These are phyloP conservation scores for Monilinia fructigena DNA, from an alignment of 2,329 filamentous ascomycete genomes.

Conservation along the genomic window DNA sequence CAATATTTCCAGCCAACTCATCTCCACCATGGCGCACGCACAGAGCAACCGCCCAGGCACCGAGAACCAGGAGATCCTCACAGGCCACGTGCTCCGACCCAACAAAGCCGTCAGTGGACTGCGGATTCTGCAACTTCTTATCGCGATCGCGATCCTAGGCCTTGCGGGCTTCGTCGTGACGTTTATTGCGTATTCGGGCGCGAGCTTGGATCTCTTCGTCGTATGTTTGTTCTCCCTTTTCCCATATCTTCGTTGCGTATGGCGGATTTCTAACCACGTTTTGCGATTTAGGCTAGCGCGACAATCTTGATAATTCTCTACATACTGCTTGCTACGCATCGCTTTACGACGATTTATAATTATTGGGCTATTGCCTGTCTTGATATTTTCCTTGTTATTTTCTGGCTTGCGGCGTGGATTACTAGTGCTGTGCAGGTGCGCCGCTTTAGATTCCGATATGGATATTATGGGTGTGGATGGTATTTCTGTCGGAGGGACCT, in stretches of 20 bases:
- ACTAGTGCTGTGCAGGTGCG: slow-evolving; percentile 5
- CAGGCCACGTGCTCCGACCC: background rate
- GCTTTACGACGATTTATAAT: slow-evolving; percentile 15
- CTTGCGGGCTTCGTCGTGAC: slow-evolving; percentile 20
- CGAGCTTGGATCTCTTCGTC: slow-evolving; percentile 12
- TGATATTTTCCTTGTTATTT: slow-evolving; percentile 9
- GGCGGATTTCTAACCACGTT: background rate
- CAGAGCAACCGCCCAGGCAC: background rate
- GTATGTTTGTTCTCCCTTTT: background rate
- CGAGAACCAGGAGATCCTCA: background rate
- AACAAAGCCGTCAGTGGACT: background rate
- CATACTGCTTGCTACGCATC: slow-evolving; percentile 9
- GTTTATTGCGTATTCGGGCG: slow-evolving; percentile 14
- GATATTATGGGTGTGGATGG: slow-evolving; percentile 9
- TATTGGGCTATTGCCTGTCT: slow-evolving; percentile 18
- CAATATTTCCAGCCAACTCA: background rate
- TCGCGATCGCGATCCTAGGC: slow-evolving; percentile 15
- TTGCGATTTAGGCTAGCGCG: background rate
- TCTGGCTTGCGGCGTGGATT: slow-evolving; percentile 19
- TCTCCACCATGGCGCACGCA: background rate
- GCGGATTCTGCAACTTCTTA: background rate
- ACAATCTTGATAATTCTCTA: slow-evolving; percentile 20
- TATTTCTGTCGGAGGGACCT: slow-evolving; percentile 11
- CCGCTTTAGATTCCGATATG: background rate
- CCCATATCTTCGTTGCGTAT: background rate